Evolutionary conservation across 2,329 filamentous ascomycete species (phyloP), one percentile per base, ranked within the genome.

Genomic region (Diplocarpon mali): DNA sequence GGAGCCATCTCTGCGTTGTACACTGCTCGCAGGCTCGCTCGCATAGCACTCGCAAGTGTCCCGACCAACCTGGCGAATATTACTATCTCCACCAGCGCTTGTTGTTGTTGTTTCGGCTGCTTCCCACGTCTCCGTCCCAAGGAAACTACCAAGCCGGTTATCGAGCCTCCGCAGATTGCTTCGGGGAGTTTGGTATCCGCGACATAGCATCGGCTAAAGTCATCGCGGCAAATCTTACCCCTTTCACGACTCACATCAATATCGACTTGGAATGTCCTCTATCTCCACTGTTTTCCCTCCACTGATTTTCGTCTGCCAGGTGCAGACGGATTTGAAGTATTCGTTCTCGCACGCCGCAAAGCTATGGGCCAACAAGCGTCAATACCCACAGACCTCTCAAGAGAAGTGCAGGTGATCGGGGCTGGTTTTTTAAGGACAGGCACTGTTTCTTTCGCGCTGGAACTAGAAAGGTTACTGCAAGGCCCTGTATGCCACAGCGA

Each of bases 371-470:
- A 47, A 40, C 34, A 47, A 34, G 31, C 45, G 3, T 44, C 40
- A 24, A 44, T 35, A 20, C 45, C 45, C 3, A 43, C 40, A 0
- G 47, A 49, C 38, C 39, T 41, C 13, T 29, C 42, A 1, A 40
- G 36, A 9, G 14, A 47, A 12, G 28, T 49, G 11, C 41, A 44
- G 29, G 48, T 55, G 5, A 52, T 55, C 15, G 50, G 50, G 2
- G 49, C 49, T 0, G 53, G 53, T 13, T 52, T 42, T 34, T 46
- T 45, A 10, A 38, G 53, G n/a, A 55, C 53, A n/a, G 51, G 40
- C 11, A 55, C 51, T 3, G 44, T 53, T 2, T 49, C 47, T 14
- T 49, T 55, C n/a, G 39, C 49, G 13, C 13, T 51, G 28, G 53
- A 48, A 1, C 20, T 52, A n/a, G 40, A 53, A 13, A 52, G 24